Evolutionary conservation across 2,329 filamentous ascomycete genomes (phyloP), one percentile per base, ranked within the genome.

Genomic region (Cordyceps javanica): DNA sequence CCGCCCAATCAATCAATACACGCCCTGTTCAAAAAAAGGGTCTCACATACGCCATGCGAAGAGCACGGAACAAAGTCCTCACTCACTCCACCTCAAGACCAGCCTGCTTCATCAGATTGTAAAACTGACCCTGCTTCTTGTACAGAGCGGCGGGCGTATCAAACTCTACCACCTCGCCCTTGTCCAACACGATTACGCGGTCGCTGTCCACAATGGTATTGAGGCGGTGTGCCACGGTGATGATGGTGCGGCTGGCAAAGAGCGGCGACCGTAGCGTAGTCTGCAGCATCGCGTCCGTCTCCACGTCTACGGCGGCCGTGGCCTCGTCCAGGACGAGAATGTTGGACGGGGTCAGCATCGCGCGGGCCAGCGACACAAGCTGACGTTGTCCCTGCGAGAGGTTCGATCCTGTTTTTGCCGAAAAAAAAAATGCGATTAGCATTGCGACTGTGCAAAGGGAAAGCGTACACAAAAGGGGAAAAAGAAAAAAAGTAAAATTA

Each of bases 271-370:
- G 80, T 57, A 87, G 75, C 26, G 85, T 88, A 49, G 74, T 73
- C 73, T 88, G 85, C 56, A 88, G 75, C 74, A 87, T 76, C 56
- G 82, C 82, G 67, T 88, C 85, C 25, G 85, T 88, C 73, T 88
- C 80, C 42, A 88, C 78, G 68, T 88, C 83, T 11, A 87, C 82
- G 25, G 80, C 83, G 64, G 91, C 91, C 30, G 94, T 99, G 59
- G 95, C 94, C 80, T 99, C 94, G 70, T 99, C 94, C 28, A 99
- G 82, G 2, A 99, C 92, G 60, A 99, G 82, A 67, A 99, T 97
- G 73, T 97, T 97, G 73, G 90, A 96, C 14, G 94, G 94, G 6
- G 93, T 95, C 49, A 99, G 82, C 71, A 99, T 83, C 28, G 95
- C 95, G 51, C 94, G 90, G 41, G 95, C 94, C 46, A 99, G 82